A percentile compares a stretch with the other conserved stretches of the same genome.
These are phyloP conservation scores for Plasmopara halstedii DNA, from an alignment of 352 stramenopile genomes.

Conservation along the genomic window DNA sequence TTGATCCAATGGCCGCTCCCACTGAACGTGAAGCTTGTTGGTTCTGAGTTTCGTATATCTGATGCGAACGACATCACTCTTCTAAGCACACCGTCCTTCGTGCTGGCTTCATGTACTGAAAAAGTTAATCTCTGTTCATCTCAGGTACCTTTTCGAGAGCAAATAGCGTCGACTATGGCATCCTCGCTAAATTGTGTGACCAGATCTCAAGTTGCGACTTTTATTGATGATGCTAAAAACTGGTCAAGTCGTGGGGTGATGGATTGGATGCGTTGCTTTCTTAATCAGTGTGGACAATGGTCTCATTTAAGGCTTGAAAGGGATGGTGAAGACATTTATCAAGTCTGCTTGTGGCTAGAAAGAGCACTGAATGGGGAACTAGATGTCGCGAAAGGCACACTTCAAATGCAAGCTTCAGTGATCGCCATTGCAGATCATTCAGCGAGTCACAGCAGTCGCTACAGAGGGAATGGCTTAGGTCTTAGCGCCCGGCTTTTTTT, in stretches of 20 bases:
- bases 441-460: constrained; percentile 15
- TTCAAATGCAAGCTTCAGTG: constrained; percentile 1
- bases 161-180: not conserved
- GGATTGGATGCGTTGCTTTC: constrained; percentile 25
- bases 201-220: constrained; percentile 5
- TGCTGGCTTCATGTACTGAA: not conserved
- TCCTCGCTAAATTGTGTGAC: constrained; percentile 1
- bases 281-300: constrained; percentile 64
- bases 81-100: constrained; percentile 14
- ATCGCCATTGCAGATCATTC: constrained; percentile 17
- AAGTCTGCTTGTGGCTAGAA: constrained; percentile 50
- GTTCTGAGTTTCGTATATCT: constrained; percentile 23
- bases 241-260: constrained; percentile 2
- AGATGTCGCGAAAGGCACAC: constrained; percentile 7
- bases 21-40: constrained; percentile 23
- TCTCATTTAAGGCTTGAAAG: constrained; percentile 28
- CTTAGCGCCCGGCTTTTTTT: constrained; percentile 40
- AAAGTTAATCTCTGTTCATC: not conserved
- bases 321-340: constrained; percentile 29
- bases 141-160: constrained; percentile 1
- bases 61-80: constrained; percentile 10
- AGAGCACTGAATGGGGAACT: constrained; percentile 35
- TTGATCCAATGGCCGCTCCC: constrained; percentile 19
- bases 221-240: constrained; percentile 4
- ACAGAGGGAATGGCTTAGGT: constrained; percentile 26